A percentile compares a stretch with the other conserved stretches of the same genome.
Evolutionary conservation across 495 filamentous ascomycete species (phyloP).

Genomic region (Immersiella caudata): DNA sequence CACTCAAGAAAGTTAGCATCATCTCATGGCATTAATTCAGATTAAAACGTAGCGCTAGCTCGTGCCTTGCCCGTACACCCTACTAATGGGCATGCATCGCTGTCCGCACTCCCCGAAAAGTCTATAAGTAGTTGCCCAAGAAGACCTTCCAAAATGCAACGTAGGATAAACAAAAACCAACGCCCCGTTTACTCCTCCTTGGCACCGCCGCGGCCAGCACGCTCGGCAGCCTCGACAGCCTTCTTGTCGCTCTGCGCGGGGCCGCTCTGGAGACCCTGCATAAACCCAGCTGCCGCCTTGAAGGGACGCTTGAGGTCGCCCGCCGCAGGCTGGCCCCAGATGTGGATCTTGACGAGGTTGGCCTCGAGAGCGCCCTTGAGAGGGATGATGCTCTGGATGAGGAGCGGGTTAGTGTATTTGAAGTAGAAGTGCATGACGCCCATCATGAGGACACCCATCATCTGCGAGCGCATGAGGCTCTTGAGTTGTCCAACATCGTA

Average conservation of each 20-base stretch:
- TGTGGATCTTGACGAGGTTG: slow-evolving; percentile 92
- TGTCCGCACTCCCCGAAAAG: neutral
- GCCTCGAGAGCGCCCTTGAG: slow-evolving; percentile 92
- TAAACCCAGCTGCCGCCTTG: slow-evolving; percentile 82
- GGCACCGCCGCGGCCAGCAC: slow-evolving; percentile 79
- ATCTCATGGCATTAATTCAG: neutral
- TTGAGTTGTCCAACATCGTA: slow-evolving; percentile 89
- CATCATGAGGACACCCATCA: slow-evolving; percentile 99
- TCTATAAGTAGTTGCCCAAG: neutral
- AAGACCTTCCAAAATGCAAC: neutral
- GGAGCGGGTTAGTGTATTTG: slow-evolving; percentile 97
- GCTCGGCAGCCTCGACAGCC: slow-evolving; percentile 84
- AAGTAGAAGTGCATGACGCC: slow-evolving; percentile 97
- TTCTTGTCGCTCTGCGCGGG: slow-evolving; percentile 94
- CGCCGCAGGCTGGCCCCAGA: slow-evolving; percentile 85
- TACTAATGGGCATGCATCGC: neutral
- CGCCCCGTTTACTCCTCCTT: slow-evolving; percentile 76
- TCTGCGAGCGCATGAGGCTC: slow-evolving; percentile 77
- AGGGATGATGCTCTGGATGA: slow-evolving; percentile 98
- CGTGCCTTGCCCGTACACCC: neutral
- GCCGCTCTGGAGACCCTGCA: slow-evolving; percentile 68
- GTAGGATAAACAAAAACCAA: neutral
- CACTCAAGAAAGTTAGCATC: neutral
- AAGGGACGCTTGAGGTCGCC: slow-evolving; percentile 95
- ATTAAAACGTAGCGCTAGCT: neutral